Conservation (phyloP, 2,329 filamentous ascomycete species). For the Annulohypoxylon truncatum region DNA sequence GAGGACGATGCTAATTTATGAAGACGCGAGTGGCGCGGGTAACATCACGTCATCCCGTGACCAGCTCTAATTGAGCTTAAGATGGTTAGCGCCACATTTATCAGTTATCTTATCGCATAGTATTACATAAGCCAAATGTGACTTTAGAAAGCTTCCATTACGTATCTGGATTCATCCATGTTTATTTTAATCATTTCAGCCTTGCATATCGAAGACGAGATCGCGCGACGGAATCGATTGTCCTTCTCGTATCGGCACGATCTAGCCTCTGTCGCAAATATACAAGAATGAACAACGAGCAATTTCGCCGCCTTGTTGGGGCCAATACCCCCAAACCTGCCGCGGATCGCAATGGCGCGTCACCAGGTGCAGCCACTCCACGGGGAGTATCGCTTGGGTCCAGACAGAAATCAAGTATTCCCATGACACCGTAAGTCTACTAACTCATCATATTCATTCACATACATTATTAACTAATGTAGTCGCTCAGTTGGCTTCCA, state of each 20-base stretch:
- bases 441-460: background rate
- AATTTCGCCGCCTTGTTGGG: conserved; percentile 85
- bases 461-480: conserved; percentile 42
- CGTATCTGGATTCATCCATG: conserved; percentile 6
- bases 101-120: background rate
- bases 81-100: background rate
- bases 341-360: conserved; percentile 59
- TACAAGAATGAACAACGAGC: conserved; percentile 86
- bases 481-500: conserved; percentile 72
- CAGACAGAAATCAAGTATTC: conserved; percentile 81
- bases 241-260: background rate
- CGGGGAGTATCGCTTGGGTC: conserved; percentile 74
- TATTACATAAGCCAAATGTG: background rate
- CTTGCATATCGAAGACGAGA: background rate
- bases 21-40: conserved; percentile 31
- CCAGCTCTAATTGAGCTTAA: background rate
- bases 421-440: conserved; percentile 86
- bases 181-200: conserved; percentile 1
- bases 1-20: conserved; percentile 26
- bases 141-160: conserved; percentile 1
- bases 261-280: background rate
- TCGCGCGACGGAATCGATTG: background rate
- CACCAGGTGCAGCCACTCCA: conserved; percentile 48
- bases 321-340: conserved; percentile 57
- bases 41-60: conserved; percentile 57